Evolutionary conservation across 2,329 filamentous ascomycete genomes (phyloP), one percentile per base, ranked within the genome.

Genomic region (Elsinoe necatrix): DNA sequence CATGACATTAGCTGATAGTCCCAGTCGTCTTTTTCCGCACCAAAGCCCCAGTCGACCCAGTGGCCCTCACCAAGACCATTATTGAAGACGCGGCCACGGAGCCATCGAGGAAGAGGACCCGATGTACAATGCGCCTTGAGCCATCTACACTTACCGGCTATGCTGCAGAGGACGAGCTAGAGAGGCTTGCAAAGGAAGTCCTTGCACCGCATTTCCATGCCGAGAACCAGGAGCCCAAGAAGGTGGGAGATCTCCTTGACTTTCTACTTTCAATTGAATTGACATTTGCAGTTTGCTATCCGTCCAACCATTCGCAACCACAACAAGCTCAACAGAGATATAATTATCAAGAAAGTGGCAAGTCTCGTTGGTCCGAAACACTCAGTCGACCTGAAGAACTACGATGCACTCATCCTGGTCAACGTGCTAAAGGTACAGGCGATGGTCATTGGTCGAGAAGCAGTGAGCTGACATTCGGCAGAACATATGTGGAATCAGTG

Each of bases 401-500:
- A 87, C 31, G 87, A 92, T 71, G 82, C 88, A 66, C 81, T 91
- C 29, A 85, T 93, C 63, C 72, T 92, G 60, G 82, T 93, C 57
- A 87, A 93, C 64, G 79, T 93, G 57, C 92, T 86, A 69, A 83
- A 89, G 80, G 87, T 88, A 77, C 9, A 37, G 63, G 77, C 67
- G 60, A n/a, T n/a, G n/a, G n/a, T n/a, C n/a, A n/a, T n/a, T n/a
- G n/a, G n/a, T n/a, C n/a, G n/a, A n/a, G 16, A n/a, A 11, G 16
- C 25, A 18, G 27, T 34, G 7, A 34, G 11, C 48, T 52, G 4
- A 34, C 48, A 6, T 11, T 3, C 1, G 21, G 16, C 63, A 91
- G 86, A 84, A 82, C 56, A 78, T 88, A 39, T 86, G 85, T 65
- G 87, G 88, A 20, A 84, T 93, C 75, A 89, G 86, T 61, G 87